Evolutionary conservation across 257 asterid genomes (phyloP), one percentile per base, ranked within the genome.

Genomic region (Capsicum pubescens): DNA sequence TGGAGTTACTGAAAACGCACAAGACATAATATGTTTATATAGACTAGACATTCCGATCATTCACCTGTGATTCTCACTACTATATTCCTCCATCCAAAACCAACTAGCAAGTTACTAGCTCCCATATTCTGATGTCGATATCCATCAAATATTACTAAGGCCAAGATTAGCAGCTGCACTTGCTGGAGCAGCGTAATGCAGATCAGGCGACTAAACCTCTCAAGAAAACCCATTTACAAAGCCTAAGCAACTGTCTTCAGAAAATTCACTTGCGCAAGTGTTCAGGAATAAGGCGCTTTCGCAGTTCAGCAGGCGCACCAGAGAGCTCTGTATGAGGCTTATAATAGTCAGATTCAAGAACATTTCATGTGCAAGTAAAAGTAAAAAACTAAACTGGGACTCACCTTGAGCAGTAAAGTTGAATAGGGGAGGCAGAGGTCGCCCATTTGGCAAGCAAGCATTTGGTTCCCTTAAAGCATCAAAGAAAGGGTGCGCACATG

Each of bases 401-500:
- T 81, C 59, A 95, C 99, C 99, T 89, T 94, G 95, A 26, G 94
- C 90, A 48, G 95, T 88, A 79, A 94, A 95, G 91, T 95, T 69
- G 89, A 95, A 93, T 10, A 95, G 86, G 32, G 98, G 99, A 78
- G 99, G 99, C 35, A 95, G 84, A 8, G 93, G 87, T 54, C 88
- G 90, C 55, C 97, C 97, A 63, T 90, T 94, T 26, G 98, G 97
- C 87, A 95, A 91, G 86, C 88, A 80, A 12, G 93, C 90, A 84
- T 88, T 88, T 59, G 95, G 94, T 60, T 86, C 93, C 86, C 98
- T 91, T 74, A 95, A 84, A 82, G 87, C 86, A 54, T 95, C 97
- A 50, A 95, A 95, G 89, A 95, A 94, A 2, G 98, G 95, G 87
- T 95, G 99, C 52, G 99, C 96, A 89, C 96, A 92, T 39, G 98